Evolutionary conservation across 441 rosid species (phyloP), one percentile per base, ranked within the genome.

Genomic region (Gossypium schwendimanii): DNA sequence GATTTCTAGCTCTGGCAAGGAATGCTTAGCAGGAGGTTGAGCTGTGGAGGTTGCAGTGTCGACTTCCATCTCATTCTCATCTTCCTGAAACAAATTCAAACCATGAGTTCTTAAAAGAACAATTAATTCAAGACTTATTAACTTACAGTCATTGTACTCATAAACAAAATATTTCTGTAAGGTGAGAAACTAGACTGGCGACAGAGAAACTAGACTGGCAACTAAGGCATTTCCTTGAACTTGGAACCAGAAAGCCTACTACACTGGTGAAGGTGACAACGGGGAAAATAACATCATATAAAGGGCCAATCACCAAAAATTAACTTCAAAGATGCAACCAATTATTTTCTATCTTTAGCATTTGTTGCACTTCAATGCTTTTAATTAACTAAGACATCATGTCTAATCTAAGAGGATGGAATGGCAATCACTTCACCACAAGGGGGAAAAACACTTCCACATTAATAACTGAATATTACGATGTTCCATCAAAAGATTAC

Each of bases 1-100:
- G 3, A 89, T 83, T 79, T 89, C 95, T 26, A 89, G 75, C 73
- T 89, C 95, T 2, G 88, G 92, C 39, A 86, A 59, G 6, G 79
- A 54, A 47, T 86, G 84, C 74, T 86, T 89, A 0, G 36, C 77
- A 23, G 89, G 75, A 69, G 79, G 80, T 83, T 79, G 89, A 54
- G 72, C 74, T 7, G 65, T 81, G 1, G 91, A 84, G 12, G 84
- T 75, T 0, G 87, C 90, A 0, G 86, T 86, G 77, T 89, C 90
- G 26, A 89, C 87, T 82, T 89, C 95, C 92, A 89, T 89, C 52
- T 87, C 89, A 58, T 86, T 85, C 21, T 85, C 92, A 76, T 85
- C 91, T 18, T 89, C 92, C 95, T 89, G 71, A 28, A 58, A 58
- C 28, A 12, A 54, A 12, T 54, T 54, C 20, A 63, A 57, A 1